Evolutionary conservation across 306 rosid species (phyloP), one percentile per base, ranked within the genome.

Genomic region (Sphenostylis stenocarpa): DNA sequence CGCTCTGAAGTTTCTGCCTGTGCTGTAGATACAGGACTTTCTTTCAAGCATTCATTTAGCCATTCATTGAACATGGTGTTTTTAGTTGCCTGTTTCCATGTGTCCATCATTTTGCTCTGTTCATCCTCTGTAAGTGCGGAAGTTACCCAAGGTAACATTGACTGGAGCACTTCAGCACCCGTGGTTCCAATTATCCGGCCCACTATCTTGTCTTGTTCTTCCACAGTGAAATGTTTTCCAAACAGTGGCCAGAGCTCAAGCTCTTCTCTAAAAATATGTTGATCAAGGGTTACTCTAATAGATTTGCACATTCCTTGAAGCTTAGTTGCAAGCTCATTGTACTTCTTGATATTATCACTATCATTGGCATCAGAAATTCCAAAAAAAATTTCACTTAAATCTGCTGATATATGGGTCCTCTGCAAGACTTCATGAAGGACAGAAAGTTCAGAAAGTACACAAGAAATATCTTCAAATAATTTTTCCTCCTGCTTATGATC

Each of bases 291-390:
- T 73, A 96, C 96, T 76, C 96, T 85, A 69, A 96, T 52, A 76
- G 99, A 96, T 85, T 96, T 96, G 86, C 96, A 92, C 99, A 96
- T 96, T 81, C 99, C 99, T 87, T 96, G 99, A 83, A 96, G 97
- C 93, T 91, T 91, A 67, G 98, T 96, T 53, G 97, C 91, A 63
- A 96, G 90, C 85, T 96, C 91, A 17, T 87, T 86, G 84, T 91
- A 91, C 84, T 91, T 92, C 81, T 88, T 87, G 67, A 78, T 52
- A 84, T 69, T 70, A 73, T 90, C 89, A 67, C 64, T 79, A 75
- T 74, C 77, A 61, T 45, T 51, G 29, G 77, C 71, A 73, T 82
- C 82, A 57, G 86, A 85, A 84, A 77, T 67, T 69, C 47, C 85
- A 51, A 9, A 39, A 70, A 68, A 73, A 63, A 44, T 85, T 80